Evolutionary conservation across 768 basidiomycete species (phyloP), one percentile per base, ranked within the genome.

Genomic region (Suillus luteus): DNA sequence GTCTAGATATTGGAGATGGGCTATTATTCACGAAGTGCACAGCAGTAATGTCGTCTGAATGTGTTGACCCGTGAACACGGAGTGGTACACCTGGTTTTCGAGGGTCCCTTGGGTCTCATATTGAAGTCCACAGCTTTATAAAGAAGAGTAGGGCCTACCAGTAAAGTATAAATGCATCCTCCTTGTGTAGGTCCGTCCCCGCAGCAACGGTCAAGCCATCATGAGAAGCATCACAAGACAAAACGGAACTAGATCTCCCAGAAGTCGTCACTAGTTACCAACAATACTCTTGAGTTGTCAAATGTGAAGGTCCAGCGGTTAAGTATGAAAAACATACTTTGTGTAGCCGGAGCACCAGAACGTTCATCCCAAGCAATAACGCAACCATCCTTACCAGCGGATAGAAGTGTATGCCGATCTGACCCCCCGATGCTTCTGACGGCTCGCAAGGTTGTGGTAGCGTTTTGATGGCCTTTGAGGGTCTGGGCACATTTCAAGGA

Each of bases 1-100:
- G 80, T 55, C 77, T 69, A 0, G 77, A 68, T 49, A 69, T 66
- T 3, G 78, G 78, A 57, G 82, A 77, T 15, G 58, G 51, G 41
- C 55, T 66, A 33, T 46, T 57, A 27, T 70, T 70, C 46, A 62
- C 57, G 62, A 92, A 92, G 60, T 84, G 83, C 0, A 96, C 75
- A 5, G 85, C 81, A 0, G 95, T 96, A 62, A 98, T 86, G 71
- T 98, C 95, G 75, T 98, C 95, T 3, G 95, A 96, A 71, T 98
- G 95, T 0, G 93, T 94, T 3, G 91, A 92, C 4, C 85, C 79
- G 75, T 97, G 95, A n/a, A 79, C 81, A 38, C 92, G 86, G 1
- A 93, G 71, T 5, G 90, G 90, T 1, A 83, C 81, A 2, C 79
- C 81, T 11, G 93, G 86, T 61, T 87, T 85, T n/a, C 95, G 86